Percentiles rank a stretch among this genome's conserved stretches.
These are phyloP conservation scores for Paracoccidioides brasiliensis DNA, from an alignment of 2,329 filamentous ascomycete species.

Conservation along the genomic window DNA sequence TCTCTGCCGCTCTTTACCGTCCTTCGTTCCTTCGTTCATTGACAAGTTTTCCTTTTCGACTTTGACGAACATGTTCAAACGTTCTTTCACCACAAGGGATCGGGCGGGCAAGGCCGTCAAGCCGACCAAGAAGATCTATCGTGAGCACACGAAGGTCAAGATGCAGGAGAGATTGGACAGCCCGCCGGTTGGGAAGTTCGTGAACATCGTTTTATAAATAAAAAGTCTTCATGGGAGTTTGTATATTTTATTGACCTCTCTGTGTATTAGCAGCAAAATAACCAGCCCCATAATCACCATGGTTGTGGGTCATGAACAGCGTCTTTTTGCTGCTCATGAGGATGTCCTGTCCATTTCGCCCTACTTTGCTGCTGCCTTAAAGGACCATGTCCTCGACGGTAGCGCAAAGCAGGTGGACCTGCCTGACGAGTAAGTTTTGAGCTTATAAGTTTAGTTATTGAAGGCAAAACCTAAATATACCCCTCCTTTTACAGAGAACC, in stretches of 20 bases:
- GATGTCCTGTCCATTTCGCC: slow-evolving; percentile 77
- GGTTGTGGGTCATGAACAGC: slow-evolving; percentile 68
- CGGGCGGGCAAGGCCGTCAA: slow-evolving; percentile 81
- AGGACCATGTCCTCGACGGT: slow-evolving; percentile 57
- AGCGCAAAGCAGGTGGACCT: slow-evolving; percentile 63
- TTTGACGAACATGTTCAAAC: slow-evolving; percentile 68
- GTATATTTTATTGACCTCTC: neutral
- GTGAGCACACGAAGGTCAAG: slow-evolving; percentile 73
- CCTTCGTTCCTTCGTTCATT: slow-evolving; percentile 38
- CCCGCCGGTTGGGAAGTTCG: slow-evolving; percentile 39
- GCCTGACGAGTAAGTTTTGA: slow-evolving; percentile 43
- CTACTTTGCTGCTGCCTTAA: slow-evolving; percentile 63
- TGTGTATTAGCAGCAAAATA: slow-evolving; percentile 29
- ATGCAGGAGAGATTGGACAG: slow-evolving; percentile 70
- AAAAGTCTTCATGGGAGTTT: neutral
- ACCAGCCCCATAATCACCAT: slow-evolving; percentile 72
- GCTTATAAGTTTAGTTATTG: neutral
- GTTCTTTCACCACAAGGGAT: slow-evolving; percentile 72
- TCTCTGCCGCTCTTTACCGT: slow-evolving; percentile 27
- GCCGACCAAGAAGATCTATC: slow-evolving; percentile 59
- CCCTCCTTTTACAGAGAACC: slow-evolving; percentile 56
- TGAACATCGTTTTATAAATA: neutral
- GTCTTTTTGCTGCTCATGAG: slow-evolving; percentile 90
- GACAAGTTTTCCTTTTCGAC: slow-evolving; percentile 19
- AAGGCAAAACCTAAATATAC: slow-evolving; percentile 2